Base-by-base conservation (phyloP, 495 filamentous ascomycete species). In the Penicillium canariense region DNA sequence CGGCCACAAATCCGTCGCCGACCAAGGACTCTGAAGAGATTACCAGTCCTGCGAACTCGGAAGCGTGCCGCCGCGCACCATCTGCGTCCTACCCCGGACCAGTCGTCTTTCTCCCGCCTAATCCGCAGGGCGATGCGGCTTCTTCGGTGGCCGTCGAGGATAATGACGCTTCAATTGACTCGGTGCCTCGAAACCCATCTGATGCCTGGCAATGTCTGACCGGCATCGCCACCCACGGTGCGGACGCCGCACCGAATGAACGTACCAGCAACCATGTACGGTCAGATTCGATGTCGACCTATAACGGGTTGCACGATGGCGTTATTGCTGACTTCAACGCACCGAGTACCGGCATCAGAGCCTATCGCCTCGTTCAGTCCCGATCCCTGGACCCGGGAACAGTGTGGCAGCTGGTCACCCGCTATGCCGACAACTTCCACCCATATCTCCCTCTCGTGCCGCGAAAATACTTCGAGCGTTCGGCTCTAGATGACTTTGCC, bases 401-500 rank as follows among this genome's bases (percentile, higher is more conserved):
- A 5, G 72, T 84, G 12, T 77, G 72, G 63, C 70, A 80, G 36
- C 58, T 85, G 51, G 68, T 85, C 32, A 63, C 67, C 15, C 77
- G 79, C 32, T 85, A 81, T 43, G 75, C 73, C 14, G 69, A 79
- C 27, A 69, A 80, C 48, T 87, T 84, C 56, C 82, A 87, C 60
- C 82, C 81, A 5, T 86, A 81, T 63, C 83, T 85, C 31, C 84
- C 84, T 2, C 62, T 87, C 17, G 83, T 84, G 0, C 80, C 81
- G 0, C 70, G 71, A 14, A 73, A 75, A 40, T 79, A 81, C 28
- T 83, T 87, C 43, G 70, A 80, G 32, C 70, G 74, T 22, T 50
- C 62, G 6, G 72, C 73, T 25, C 63, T 83, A 6, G 73, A 78
- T 40, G 65, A 76, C 10, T 83, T 78, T 49, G 73, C 79, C 14